Conservation (phyloP, 495 filamentous ascomycete genomes). For the Letharia columbiana region DNA sequence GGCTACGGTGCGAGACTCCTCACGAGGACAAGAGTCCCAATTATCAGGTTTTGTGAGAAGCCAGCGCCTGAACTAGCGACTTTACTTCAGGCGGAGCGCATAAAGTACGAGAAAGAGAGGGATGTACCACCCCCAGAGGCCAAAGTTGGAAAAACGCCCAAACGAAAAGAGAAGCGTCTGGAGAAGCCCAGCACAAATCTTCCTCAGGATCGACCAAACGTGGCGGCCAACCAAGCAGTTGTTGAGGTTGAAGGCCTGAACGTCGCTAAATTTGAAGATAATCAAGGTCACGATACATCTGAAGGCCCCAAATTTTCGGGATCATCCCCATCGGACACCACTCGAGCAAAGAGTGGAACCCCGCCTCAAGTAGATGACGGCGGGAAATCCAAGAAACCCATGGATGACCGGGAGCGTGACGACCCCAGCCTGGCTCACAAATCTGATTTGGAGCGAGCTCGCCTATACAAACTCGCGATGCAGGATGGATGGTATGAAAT, state of each 20-base stretch:
- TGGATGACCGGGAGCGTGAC: background rate
- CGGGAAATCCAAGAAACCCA: background rate
- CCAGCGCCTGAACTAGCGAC: conserved; percentile 45
- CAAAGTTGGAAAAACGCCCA: conserved; percentile 7
- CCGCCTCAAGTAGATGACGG: background rate
- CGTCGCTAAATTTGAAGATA: background rate
- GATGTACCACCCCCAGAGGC: conserved; percentile 3
- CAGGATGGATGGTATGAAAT: conserved; percentile 25
- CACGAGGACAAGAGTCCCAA: conserved; percentile 66
- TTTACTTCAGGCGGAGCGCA: conserved; percentile 46
- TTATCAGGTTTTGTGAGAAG: conserved; percentile 70
- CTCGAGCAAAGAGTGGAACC: background rate
- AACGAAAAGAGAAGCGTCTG: background rate
- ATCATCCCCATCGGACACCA: background rate
- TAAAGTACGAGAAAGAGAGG: conserved; percentile 48
- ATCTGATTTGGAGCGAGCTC: conserved; percentile 22
- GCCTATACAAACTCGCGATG: conserved; percentile 24
- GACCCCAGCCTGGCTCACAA: conserved; percentile 25
- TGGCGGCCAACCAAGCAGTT: background rate
- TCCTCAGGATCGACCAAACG: conserved; percentile 1
- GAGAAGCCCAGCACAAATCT: background rate
- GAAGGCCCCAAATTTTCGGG: background rate
- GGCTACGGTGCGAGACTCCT: conserved; percentile 63
- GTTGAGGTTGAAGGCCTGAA: background rate
- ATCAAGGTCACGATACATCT: background rate